These are phyloP conservation scores for Castanopsis chinensis DNA, from an alignment of 306 rosid genomes.

Conservation along the genomic window DNA sequence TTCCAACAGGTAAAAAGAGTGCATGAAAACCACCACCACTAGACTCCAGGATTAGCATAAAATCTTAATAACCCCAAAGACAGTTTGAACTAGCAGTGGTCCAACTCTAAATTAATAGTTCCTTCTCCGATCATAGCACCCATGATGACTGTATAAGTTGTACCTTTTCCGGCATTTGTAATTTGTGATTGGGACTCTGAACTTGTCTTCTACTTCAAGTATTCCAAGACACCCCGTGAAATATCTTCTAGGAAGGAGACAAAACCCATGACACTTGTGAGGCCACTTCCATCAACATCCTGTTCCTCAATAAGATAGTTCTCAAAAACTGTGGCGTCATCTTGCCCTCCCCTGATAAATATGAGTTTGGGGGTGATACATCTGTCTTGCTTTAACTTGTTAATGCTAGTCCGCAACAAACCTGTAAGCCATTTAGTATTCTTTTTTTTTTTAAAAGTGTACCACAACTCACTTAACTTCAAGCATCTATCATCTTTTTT, in stretches of 20 bases:
- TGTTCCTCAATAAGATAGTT: slow-evolving; percentile 95
- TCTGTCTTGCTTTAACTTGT: slow-evolving; percentile 81
- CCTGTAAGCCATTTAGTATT: slow-evolving; percentile 44
- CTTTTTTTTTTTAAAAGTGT: not conserved
- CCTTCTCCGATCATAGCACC: slow-evolving; percentile 22
- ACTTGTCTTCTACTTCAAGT: slow-evolving; percentile 50
- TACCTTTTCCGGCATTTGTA: slow-evolving; percentile 18
- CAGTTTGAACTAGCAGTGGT: not conserved
- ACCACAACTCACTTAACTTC: slow-evolving; percentile 10
- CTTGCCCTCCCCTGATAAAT: slow-evolving; percentile 85
- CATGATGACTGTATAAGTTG: not conserved
- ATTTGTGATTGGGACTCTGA: slow-evolving; percentile 19
- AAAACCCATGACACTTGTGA: slow-evolving; percentile 81
- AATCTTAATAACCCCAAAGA: not conserved
- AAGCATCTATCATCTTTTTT: not conserved
- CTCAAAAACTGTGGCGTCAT: slow-evolving; percentile 82
- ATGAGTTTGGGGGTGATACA: slow-evolving; percentile 90
- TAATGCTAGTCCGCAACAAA: slow-evolving; percentile 72
- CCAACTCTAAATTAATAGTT: not conserved
- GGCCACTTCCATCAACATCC: slow-evolving; percentile 88
- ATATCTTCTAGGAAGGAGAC: slow-evolving; percentile 75
- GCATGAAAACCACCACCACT: not conserved
- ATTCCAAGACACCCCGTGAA: slow-evolving; percentile 67
- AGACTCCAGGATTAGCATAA: not conserved
- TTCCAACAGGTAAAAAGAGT: not conserved